Conservation (phyloP, 352 stramenopile genomes). For the Saprolegnia parasitica region DNA sequence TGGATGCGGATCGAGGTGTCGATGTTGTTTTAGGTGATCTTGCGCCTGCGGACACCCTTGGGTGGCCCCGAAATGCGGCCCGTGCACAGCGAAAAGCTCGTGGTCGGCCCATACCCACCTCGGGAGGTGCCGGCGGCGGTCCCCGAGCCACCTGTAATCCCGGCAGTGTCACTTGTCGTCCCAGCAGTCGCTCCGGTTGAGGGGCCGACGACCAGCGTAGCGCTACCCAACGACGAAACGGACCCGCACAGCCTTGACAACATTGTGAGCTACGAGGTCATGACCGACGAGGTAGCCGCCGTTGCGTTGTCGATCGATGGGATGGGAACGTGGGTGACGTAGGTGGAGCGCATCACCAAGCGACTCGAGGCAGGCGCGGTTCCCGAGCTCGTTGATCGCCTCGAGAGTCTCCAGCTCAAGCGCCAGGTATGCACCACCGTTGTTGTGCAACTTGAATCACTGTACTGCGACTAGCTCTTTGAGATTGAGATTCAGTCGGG, state of each 20-base stretch:
- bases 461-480: constrained; percentile 35
- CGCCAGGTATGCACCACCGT: constrained; percentile 41
- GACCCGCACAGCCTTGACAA: constrained; percentile 64
- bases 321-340: not conserved
- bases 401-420: constrained; percentile 65
- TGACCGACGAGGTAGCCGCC: constrained; percentile 65
- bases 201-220: too few relatives aligned
- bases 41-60: constrained; percentile 53
- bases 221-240: constrained; percentile 24
- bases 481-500: constrained; percentile 81
- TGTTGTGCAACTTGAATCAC: not conserved
- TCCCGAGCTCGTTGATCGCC: constrained; percentile 46
- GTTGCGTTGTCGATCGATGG: not conserved
- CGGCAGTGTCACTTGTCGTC: not conserved
- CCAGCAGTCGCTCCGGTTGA: too few relatives aligned
- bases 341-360: constrained; percentile 63
- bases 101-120: constrained; percentile 51
- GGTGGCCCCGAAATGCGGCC: constrained; percentile 53
- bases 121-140: not conserved
- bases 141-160: too few relatives aligned
- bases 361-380: constrained; percentile 38
- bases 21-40: constrained; percentile 39
- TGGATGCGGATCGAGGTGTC: not conserved
- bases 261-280: constrained; percentile 82
- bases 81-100: constrained; percentile 45